Evolutionary conservation across 1,284 basidiomycete genomes (phyloP).

Genomic region (Kwoniella shivajii): DNA sequence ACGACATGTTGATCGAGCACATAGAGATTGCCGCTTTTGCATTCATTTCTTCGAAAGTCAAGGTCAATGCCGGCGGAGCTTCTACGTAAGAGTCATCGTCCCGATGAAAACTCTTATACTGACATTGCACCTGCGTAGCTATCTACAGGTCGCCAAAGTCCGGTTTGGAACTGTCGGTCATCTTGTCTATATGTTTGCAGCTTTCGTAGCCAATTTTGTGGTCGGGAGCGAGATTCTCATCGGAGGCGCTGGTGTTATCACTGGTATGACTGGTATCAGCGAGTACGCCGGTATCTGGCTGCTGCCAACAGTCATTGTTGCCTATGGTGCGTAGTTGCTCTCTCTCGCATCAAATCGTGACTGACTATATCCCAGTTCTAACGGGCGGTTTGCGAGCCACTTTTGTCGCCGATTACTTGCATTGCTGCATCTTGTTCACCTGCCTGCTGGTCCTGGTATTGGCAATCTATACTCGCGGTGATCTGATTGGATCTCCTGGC

Average conservation of each 20-base stretch:
- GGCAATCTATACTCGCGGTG: slow-evolving; percentile 8
- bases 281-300: slow-evolving; percentile 16
- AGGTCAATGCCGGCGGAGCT: slow-evolving; percentile 16
- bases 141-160: slow-evolving; percentile 15
- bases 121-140: neutral
- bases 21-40: slow-evolving; percentile 15
- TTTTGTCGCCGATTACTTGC: slow-evolving; percentile 14
- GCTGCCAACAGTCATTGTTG: slow-evolving; percentile 11
- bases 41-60: slow-evolving; percentile 16
- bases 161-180: slow-evolving; percentile 13
- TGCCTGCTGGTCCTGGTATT: slow-evolving; percentile 12
- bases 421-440: slow-evolving; percentile 14
- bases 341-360: neutral
- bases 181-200: slow-evolving; percentile 15
- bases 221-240: slow-evolving; percentile 18
- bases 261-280: slow-evolving; percentile 18
- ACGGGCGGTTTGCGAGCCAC: slow-evolving; percentile 16
- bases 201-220: slow-evolving; percentile 16
- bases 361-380: neutral
- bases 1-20: neutral
- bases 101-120: neutral
- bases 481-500: slow-evolving; percentile 12
- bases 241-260: slow-evolving; percentile 16
- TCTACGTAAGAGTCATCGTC: slow-evolving; percentile 6
- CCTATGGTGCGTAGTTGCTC: slow-evolving; percentile 10